Percentiles rank a stretch among this genome's conserved stretches.
Evolutionary conservation across 202 grass and related monocot species (phyloP).

Genomic region (Musa balbisiana): DNA sequence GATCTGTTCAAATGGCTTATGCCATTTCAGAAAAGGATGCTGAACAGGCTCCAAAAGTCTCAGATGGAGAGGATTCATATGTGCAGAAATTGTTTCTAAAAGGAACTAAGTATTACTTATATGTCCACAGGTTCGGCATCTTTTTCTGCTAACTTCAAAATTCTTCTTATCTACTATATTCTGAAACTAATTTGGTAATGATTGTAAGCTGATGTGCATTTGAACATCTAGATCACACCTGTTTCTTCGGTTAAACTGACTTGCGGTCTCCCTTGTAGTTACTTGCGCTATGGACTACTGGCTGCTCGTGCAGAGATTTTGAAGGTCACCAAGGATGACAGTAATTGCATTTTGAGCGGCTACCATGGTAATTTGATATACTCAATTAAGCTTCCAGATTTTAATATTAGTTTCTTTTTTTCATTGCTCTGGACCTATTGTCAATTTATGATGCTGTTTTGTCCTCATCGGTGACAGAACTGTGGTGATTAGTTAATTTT

Average conservation of each 20-base stretch:
- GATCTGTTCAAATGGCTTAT: conserved; percentile 99
- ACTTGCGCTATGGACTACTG: conserved; percentile 86
- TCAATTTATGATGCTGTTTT: not conserved
- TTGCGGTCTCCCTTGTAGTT: conserved; percentile 30
- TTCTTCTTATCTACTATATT: not conserved
- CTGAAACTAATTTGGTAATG: not conserved
- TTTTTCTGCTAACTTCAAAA: not conserved
- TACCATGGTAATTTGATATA: conserved; percentile 47
- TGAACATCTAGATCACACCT: not conserved
- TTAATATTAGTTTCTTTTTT: conserved; percentile 6
- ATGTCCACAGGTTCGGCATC: conserved; percentile 77
- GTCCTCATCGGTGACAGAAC: not conserved
- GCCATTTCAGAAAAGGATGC: conserved; percentile 93
- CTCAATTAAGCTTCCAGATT: conserved; percentile 24
- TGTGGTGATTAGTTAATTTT: not conserved
- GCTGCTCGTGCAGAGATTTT: conserved; percentile 94
- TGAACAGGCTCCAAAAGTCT: conserved; percentile 54
- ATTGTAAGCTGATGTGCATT: not conserved
- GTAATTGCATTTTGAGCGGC: conserved; percentile 71
- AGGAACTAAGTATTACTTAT: conserved; percentile 86
- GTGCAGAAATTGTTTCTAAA: conserved; percentile 82
- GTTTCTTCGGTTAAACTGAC: not conserved
- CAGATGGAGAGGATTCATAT: conserved; percentile 79
- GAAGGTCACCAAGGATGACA: conserved; percentile 53
- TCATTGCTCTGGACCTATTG: not conserved